Evolutionary conservation across 1,284 basidiomycete genomes (phyloP).

Genomic region (Ceratobasidium papillatum): DNA sequence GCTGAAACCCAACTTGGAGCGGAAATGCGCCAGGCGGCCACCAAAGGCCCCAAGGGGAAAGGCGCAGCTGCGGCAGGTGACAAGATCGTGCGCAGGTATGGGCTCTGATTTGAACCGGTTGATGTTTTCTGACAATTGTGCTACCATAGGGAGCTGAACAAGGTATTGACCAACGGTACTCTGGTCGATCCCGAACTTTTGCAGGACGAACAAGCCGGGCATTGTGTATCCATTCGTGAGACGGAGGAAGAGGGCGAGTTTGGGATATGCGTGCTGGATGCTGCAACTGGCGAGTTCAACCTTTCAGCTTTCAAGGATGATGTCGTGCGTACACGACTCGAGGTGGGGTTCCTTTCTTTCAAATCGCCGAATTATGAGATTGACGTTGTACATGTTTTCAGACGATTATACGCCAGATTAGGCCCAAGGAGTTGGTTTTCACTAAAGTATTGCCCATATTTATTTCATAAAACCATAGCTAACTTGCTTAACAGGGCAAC

Average conservation of each 20-base stretch:
- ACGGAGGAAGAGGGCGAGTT: slow-evolving; percentile 68
- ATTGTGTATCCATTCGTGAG: slow-evolving; percentile 88
- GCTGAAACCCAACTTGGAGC: slow-evolving; percentile 85
- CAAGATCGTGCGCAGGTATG: slow-evolving; percentile 74
- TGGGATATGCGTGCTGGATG: slow-evolving; percentile 95
- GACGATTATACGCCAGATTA: slow-evolving; percentile 90
- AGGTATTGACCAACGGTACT: slow-evolving; percentile 97
- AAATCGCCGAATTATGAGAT: neutral
- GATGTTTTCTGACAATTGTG: slow-evolving; percentile 50
- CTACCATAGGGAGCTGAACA: slow-evolving; percentile 80
- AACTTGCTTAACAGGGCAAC: slow-evolving; percentile 66
- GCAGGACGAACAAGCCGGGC: slow-evolving; percentile 92
- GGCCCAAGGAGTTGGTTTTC: slow-evolving; percentile 93
- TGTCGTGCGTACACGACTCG: slow-evolving; percentile 88
- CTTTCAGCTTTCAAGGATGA: slow-evolving; percentile 92
- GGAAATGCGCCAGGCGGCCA: slow-evolving; percentile 57
- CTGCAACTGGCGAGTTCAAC: slow-evolving; percentile 95
- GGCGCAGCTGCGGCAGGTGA: slow-evolving; percentile 54
- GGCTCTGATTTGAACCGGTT: neutral
- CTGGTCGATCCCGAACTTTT: slow-evolving; percentile 91
- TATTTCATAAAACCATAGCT: neutral
- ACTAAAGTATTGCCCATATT: slow-evolving; percentile 71
- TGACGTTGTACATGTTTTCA: neutral
- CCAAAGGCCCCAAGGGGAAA: slow-evolving; percentile 51
- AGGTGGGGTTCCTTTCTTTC: slow-evolving; percentile 51